Evolutionary conservation across 768 basidiomycete genomes (phyloP).

Genomic region (Gymnopilus dilepis): DNA sequence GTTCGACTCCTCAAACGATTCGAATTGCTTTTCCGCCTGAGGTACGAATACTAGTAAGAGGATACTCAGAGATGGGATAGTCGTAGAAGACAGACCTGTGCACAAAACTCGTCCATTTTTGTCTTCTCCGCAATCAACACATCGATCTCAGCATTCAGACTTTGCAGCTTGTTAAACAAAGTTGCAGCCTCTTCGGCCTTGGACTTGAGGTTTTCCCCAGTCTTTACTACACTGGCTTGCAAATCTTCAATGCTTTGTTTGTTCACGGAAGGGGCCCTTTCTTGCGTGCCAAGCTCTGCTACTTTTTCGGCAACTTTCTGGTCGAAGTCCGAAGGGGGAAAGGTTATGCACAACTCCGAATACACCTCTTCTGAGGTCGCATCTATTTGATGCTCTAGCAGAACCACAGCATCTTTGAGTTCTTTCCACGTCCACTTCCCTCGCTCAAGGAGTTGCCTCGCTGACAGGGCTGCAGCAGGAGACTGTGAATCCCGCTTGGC

Average conservation of each 20-base stretch:
- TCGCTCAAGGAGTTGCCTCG: slow-evolving; percentile 17
- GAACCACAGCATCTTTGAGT: slow-evolving; percentile 20
- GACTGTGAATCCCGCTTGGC: background rate
- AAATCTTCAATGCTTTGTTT: background rate
- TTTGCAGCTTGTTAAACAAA: slow-evolving; percentile 25
- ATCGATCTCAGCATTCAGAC: slow-evolving; percentile 31
- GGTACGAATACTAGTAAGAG: background rate
- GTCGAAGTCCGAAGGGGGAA: slow-evolving; percentile 54
- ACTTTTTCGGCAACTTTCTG: background rate
- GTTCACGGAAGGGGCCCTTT: slow-evolving; percentile 13
- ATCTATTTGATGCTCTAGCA: slow-evolving; percentile 22
- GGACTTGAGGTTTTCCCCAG: slow-evolving; percentile 4
- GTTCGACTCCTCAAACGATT: slow-evolving; percentile 27
- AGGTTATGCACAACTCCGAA: slow-evolving; percentile 36
- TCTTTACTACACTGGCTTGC: background rate
- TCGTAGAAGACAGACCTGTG: slow-evolving; percentile 21
- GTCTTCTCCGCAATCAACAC: slow-evolving; percentile 43
- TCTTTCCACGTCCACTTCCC: slow-evolving; percentile 30
- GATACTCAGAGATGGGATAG: background rate
- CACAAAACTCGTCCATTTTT: slow-evolving; percentile 41
- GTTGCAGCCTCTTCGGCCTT: slow-evolving; percentile 12
- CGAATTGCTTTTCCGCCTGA: slow-evolving; percentile 22
- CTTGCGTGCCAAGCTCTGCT: slow-evolving; percentile 19
- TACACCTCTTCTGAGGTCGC: slow-evolving; percentile 25
- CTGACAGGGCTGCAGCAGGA: background rate